Conservation (phyloP, 1,139 yeast genomes). For the Protomyces gravidus region DNA sequence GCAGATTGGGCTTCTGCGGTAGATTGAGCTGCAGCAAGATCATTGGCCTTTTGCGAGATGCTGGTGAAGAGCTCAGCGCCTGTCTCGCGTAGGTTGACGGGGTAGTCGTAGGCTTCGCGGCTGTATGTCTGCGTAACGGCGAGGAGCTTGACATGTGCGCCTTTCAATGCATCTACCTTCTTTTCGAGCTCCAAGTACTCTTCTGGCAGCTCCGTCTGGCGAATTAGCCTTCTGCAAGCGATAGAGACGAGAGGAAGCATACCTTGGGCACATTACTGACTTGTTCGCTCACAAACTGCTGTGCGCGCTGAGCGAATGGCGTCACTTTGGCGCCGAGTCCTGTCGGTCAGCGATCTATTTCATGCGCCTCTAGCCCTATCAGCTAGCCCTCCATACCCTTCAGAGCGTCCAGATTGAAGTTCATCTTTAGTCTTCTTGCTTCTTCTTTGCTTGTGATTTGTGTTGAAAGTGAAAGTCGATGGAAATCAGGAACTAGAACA, state of each 20-base stretch:
- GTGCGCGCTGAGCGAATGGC: slow-evolving; percentile 3
- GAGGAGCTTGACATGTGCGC: slow-evolving; percentile 66
- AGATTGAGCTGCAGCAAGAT: slow-evolving; percentile 67
- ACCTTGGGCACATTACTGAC: slow-evolving; percentile 2
- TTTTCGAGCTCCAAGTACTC: slow-evolving; percentile 57
- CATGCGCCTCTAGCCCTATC: too few relatives aligned
- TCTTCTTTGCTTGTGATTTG: neutral
- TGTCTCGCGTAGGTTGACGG: slow-evolving; percentile 68
- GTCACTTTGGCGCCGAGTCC: neutral
- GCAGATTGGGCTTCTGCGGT: slow-evolving; percentile 83
- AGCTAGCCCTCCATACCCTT: neutral
- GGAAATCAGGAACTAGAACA: too few relatives aligned
- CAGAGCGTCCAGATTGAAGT: neutral
- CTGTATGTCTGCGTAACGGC: slow-evolving; percentile 66
- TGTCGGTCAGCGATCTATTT: neutral
- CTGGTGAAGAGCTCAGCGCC: slow-evolving; percentile 68
- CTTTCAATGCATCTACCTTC: slow-evolving; percentile 69
- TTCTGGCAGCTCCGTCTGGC: neutral
- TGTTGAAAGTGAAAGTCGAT: neutral
- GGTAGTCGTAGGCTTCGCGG: slow-evolving; percentile 78
- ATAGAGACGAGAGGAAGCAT: neutral
- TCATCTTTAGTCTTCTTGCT: neutral
- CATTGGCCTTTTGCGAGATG: slow-evolving; percentile 61
- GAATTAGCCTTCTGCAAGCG: neutral
- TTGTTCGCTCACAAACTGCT: neutral